These are phyloP conservation scores for Mortierella sp. DNA, from an alignment of 371 early-diverging fungal genomes.

Conservation along the genomic window DNA sequence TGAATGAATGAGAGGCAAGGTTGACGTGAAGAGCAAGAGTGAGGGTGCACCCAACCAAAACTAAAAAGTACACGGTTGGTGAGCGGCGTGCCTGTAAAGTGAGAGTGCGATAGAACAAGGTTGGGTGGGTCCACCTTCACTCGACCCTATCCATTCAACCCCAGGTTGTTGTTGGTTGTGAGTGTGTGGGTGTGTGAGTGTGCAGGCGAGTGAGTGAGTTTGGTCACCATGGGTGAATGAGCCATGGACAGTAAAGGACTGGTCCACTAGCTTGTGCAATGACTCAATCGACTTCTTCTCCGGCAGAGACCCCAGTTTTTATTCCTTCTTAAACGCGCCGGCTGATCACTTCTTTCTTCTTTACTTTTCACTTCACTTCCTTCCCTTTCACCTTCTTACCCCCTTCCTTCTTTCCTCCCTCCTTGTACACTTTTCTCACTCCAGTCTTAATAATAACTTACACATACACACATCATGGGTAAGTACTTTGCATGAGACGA, in stretches of 20 bases:
- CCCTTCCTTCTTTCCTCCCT: not conserved
- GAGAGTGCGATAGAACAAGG: not conserved
- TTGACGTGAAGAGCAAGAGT: not conserved
- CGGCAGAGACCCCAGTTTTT: not conserved
- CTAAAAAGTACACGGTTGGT: not conserved
- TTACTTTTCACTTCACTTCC: not conserved
- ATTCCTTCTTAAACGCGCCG: slow-evolving; percentile 6
- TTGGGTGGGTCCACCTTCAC: not conserved
- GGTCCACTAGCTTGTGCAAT: not conserved
- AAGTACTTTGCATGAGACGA: not conserved
- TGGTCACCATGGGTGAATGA: not conserved
- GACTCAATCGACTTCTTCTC: slow-evolving; percentile 4
- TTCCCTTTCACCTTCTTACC: not conserved
- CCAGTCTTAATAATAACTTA: not conserved
- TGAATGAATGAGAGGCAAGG: not conserved
- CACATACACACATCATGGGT: not conserved
- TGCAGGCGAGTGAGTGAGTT: not conserved
- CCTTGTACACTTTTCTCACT: not conserved
- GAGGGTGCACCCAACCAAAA: not conserved
- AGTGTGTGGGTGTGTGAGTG: not conserved
- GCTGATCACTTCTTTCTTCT: slow-evolving; percentile 5
- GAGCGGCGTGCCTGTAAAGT: not conserved
- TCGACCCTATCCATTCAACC: not conserved
- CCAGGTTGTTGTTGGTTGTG: not conserved
- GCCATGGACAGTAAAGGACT: not conserved